Evolutionary conservation across 108 stramenopile species (phyloP), one percentile per base, ranked within the genome.

Genomic region (Cyclostephanos invisitatus): DNA sequence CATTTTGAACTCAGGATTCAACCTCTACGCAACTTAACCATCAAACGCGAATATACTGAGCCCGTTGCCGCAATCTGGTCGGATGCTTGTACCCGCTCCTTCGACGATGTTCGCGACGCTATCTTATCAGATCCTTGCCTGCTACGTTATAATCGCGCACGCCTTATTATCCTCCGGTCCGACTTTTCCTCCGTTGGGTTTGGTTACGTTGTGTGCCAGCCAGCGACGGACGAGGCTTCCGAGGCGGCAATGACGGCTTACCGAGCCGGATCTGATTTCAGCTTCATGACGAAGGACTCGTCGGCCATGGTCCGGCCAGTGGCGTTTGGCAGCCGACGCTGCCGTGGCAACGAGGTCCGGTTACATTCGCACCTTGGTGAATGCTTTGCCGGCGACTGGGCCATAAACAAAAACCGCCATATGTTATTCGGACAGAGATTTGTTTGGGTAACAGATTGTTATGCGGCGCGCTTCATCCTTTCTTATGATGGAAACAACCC

Each of bases 131-230:
- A 54, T 24, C 53, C 53, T 24, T 54, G 44, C 3, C 14, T 46
- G 3, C 12, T 15, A 11, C 44, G 44, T 46, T 46, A 14, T 14
- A 46, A 46, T 15, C 44, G 14, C 44, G 2, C 2, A 11, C 14
- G 44, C 2, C 14, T 46, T 3, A 15, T 46, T 2, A 20, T 54
- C 9, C 14, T 27, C 20, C 53, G 22, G 1, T 15, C 24, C 0
- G 53, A 54, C 25, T 46, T 46, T 15, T 46, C 44, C 12, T 46
- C 44, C 11, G 2, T 14, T 3, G 44, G 44, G 2, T 46, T 54
- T 54, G 53, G 53, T 2, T 54, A 54, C 14, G 53, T 54, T 25
- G 53, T 27, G 9, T 54, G 53, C 25, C 53, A 54, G 27, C 53
- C 53, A 4, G 25, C 7, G 14, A 27, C 22, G 24, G 53, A 54